A percentile compares a stretch with the other conserved stretches of the same genome.
These are phyloP conservation scores for Collybiopsis luxurians DNA, from an alignment of 768 basidiomycete genomes.

Conservation along the genomic window DNA sequence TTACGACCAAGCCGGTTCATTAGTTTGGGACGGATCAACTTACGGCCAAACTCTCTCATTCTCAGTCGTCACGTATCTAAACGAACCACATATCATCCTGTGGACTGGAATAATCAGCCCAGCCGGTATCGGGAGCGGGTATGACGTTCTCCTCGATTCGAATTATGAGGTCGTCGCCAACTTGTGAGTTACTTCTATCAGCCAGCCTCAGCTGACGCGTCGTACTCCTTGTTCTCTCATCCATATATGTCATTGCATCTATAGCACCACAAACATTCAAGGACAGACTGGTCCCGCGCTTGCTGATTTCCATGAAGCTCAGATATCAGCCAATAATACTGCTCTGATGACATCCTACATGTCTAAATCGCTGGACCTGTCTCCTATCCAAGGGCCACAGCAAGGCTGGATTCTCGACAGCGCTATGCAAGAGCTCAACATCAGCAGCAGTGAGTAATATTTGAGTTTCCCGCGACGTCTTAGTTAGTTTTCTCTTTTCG, in stretches of 20 bases:
- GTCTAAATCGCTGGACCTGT: not conserved
- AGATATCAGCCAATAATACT: conserved; percentile 6
- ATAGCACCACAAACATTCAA: not conserved
- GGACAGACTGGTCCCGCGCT: not conserved
- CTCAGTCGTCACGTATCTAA: not conserved
- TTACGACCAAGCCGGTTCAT: not conserved
- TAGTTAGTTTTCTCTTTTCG: not conserved
- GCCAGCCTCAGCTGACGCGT: not conserved
- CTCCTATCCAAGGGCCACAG: not conserved
- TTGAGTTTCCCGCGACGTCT: not conserved
- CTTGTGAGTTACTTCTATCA: not conserved
- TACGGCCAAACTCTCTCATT: conserved; percentile 3
- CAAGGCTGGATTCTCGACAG: conserved; percentile 3
- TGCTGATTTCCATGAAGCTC: conserved; percentile 7
- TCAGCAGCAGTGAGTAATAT: not conserved
- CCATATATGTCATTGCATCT: not conserved
- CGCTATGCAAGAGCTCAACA: conserved; percentile 1
- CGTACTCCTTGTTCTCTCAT: not conserved
- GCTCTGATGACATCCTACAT: not conserved
- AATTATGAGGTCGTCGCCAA: conserved; percentile 3
- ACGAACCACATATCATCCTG: conserved; percentile 1
- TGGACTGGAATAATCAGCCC: not conserved
- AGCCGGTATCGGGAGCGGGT: conserved; percentile 2
- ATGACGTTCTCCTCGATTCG: not conserved
- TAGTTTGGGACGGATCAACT: conserved; percentile 4